phyloP scores from a whole-genome alignment of 352 stramenopile species.

The Phytophthora pistaciae region DNA sequence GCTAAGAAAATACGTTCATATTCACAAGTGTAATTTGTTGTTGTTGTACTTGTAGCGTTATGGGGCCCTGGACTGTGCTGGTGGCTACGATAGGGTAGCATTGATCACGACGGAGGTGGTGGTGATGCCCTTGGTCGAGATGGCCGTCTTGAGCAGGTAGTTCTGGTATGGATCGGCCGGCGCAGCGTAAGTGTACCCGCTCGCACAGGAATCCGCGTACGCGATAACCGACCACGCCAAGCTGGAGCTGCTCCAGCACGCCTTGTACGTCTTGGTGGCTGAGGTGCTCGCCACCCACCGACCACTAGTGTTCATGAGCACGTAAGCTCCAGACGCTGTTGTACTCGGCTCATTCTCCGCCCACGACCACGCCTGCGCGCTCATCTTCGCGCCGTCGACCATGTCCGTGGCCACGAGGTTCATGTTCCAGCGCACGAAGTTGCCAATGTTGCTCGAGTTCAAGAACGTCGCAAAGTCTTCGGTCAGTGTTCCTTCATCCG shows the following conservation, averaged over 20 bases:
- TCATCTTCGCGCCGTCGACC: conserved; percentile 57
- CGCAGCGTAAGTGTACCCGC: conserved; percentile 35
- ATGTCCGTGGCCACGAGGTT: conserved; percentile 59
- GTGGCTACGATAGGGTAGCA: conserved; percentile 32
- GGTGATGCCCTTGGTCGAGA: conserved; percentile 40
- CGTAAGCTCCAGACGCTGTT: conserved; percentile 30
- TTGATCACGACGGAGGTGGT: conserved; percentile 54
- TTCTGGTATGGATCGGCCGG: conserved; percentile 64
- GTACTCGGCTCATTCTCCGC: conserved; percentile 50
- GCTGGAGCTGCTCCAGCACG: conserved; percentile 48
- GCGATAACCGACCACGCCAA: conserved; percentile 50
- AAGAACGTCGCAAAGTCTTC: conserved; percentile 41
- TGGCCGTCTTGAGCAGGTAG: conserved; percentile 45
- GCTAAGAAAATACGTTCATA: not conserved
- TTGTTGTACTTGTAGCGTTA: not conserved
- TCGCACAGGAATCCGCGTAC: conserved; percentile 32
- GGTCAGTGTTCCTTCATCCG: conserved; percentile 31
- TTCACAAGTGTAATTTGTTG: conserved; percentile 5
- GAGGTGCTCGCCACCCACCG: conserved; percentile 43
- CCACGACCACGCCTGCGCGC: conserved; percentile 59
- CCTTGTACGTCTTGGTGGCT: conserved; percentile 37
- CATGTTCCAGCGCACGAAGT: conserved; percentile 65
- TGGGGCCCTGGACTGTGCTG: too few relatives aligned
- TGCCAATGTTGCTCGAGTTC: conserved; percentile 46
- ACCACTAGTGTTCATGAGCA: conserved; percentile 44